Conservation (phyloP, 495 filamentous ascomycete species). For the Aspergillus panamensis region DNA sequence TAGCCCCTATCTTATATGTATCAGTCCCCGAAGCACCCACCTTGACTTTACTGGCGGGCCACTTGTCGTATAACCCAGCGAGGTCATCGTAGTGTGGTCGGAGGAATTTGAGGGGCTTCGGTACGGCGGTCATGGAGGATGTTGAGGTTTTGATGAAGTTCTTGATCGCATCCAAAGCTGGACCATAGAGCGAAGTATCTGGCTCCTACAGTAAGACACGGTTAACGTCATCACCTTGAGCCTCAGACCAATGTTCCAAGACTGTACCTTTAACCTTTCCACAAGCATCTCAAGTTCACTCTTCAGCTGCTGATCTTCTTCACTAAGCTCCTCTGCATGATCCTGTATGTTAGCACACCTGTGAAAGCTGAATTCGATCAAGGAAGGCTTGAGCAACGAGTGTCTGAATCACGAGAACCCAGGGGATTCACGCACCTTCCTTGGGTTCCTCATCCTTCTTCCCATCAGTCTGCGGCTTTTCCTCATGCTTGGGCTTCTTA, state of each 20-base stretch:
- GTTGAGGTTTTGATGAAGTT: conserved; percentile 97
- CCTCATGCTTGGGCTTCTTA: conserved; percentile 63
- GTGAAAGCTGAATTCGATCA: neutral
- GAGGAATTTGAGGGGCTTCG: conserved; percentile 96
- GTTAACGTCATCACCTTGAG: conserved; percentile 25
- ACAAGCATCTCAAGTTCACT: conserved; percentile 98
- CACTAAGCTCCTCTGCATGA: conserved; percentile 80
- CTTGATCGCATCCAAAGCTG: conserved; percentile 92
- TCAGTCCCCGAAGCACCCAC: conserved; percentile 32
- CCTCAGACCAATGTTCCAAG: neutral
- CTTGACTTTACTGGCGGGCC: conserved; percentile 80
- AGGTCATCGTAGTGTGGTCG: conserved; percentile 90
- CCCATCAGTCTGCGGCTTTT: conserved; percentile 66
- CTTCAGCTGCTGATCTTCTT: conserved; percentile 97
- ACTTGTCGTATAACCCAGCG: conserved; percentile 80
- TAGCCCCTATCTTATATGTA: neutral
- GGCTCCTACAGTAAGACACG: conserved; percentile 60
- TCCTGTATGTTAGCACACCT: conserved; percentile 14
- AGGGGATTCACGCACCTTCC: conserved; percentile 46
- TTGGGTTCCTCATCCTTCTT: conserved; percentile 66
- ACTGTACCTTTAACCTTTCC: conserved; percentile 80
- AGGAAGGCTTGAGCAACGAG: neutral
- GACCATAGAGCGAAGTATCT: conserved; percentile 82
- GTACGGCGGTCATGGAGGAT: conserved; percentile 97
- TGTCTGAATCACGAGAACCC: conserved; percentile 1